Evolutionary conservation across 106 monocot genomes (phyloP), one percentile per base, ranked within the genome.

Genomic region (Dendrobium chrysotoxum): DNA sequence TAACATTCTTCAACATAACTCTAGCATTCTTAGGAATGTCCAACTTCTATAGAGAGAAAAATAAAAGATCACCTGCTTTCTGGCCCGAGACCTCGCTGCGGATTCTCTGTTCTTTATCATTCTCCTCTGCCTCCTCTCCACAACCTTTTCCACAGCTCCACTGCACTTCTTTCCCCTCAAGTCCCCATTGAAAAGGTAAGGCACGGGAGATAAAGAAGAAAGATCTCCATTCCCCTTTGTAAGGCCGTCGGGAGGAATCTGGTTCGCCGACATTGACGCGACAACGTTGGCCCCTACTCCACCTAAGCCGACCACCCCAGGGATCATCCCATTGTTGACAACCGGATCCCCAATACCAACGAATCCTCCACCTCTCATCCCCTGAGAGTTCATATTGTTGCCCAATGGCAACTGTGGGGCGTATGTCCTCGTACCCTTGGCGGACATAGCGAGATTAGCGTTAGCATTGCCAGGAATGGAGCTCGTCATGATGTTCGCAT

Each of bases 21-120:
- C 42, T 42, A 42, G 42, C 0, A 42, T 42, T 42, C 42, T 7
- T 42, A 42, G 42, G 42, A 42, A 42, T 42, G 42, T 2, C 5
- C 42, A 42, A 42, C 7, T 42, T 42, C 0, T 42, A 35, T 35
- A 35, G 35, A 35, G 35, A 50, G 1, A 50, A 50, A 10, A 64
- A 64, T 64, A 64, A 23, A 64, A 8, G 25, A 25, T 75, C 35
- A 84, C 89, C 84, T 89, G 89, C 45, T 89, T 87, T 78, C 89
- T 80, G 46, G 90, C 90, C 72, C 87, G 87, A 65, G 90, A 90
- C 15, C 90, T 82, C 2, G 90, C 90, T 53, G 90, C 90, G 58
- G 90, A 90, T 70, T 87, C 86, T 21, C 90, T 44, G 75, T 90
- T 90, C 85, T 85, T 90, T 53, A 90, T 90, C 90, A 90, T 90